Evolutionary conservation across 2,329 filamentous ascomycete species (phyloP).

Genomic region (Cordyceps javanica): DNA sequence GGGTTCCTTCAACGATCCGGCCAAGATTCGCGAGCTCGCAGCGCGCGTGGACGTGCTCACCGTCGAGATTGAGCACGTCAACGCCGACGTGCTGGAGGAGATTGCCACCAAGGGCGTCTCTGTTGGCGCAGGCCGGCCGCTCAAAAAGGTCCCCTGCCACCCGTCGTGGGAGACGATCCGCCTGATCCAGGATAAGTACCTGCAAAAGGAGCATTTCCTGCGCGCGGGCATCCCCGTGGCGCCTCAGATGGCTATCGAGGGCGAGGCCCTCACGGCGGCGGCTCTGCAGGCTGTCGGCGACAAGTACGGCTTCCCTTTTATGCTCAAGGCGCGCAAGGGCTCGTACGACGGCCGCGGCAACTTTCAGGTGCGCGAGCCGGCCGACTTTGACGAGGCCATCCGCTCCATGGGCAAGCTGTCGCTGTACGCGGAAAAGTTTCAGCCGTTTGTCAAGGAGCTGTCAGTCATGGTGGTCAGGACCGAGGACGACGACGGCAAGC

Average conservation of each 20-base stretch:
- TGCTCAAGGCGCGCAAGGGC: conserved; percentile 86
- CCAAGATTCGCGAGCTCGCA: conserved; percentile 75
- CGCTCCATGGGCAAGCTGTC: conserved; percentile 62
- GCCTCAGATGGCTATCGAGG: conserved; percentile 58
- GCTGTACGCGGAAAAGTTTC: conserved; percentile 87
- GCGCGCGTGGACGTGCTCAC: conserved; percentile 72
- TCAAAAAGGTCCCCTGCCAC: conserved; percentile 57
- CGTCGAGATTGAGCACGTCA: conserved; percentile 92
- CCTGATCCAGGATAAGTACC: conserved; percentile 88
- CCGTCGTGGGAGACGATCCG: conserved; percentile 82
- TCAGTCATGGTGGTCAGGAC: conserved; percentile 94
- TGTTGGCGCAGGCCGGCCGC: conserved; percentile 33
- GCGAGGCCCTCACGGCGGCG: conserved; percentile 43
- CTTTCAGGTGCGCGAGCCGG: conserved; percentile 40
- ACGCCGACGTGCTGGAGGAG: conserved; percentile 84
- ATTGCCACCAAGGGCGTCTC: conserved; percentile 61
- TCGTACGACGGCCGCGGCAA: conserved; percentile 86
- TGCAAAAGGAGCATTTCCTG: conserved; percentile 76
- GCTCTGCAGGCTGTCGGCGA: conserved; percentile 59
- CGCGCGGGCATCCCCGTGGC: conserved; percentile 66
- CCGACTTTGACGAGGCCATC: conserved; percentile 56
- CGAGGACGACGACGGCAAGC: conserved; percentile 54
- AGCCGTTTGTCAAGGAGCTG: conserved; percentile 77
- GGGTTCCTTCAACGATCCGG: conserved; percentile 81
- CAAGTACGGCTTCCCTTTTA: conserved; percentile 73